A percentile compares a stretch with the other conserved stretches of the same genome.
Conservation (phyloP, 2,329 filamentous ascomycete species). For the Camillea tinctor region DNA sequence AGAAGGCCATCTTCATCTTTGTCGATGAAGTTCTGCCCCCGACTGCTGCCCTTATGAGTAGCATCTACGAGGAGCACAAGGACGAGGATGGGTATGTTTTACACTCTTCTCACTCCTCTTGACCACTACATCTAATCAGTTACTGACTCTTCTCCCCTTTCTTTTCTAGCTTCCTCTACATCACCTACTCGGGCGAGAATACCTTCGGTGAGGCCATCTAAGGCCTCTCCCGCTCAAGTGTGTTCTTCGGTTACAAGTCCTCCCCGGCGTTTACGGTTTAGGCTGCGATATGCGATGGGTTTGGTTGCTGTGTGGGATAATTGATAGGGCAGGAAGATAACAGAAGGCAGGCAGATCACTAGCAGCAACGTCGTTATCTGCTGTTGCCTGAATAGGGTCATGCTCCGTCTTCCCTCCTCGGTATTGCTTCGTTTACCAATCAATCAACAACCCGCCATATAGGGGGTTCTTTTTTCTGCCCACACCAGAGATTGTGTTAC, state of each 20-base stretch:
- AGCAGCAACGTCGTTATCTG: neutral
- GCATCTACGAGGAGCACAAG: conserved; percentile 99
- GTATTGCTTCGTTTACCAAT: no score
- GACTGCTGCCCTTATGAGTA: conserved; percentile 97
- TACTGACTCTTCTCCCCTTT: conserved; percentile 13
- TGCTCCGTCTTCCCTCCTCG: neutral
- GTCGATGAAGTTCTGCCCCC: conserved; percentile 97
- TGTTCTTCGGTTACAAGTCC: conserved; percentile 14
- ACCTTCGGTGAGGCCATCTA: conserved; percentile 71
- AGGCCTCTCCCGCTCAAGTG: conserved; percentile 12
- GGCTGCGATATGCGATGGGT: conserved; percentile 24
- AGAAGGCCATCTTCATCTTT: conserved; percentile 99
- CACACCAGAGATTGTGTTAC: no score
- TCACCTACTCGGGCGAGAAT: conserved; percentile 99
- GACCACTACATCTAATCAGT: conserved; percentile 2
- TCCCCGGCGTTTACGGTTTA: conserved; percentile 22
- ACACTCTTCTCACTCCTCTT: conserved; percentile 3
- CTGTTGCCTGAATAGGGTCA: neutral
- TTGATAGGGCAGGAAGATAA: conserved; percentile 14
- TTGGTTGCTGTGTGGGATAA: conserved; percentile 13
- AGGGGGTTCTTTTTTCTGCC: no score
- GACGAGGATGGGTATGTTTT: conserved; percentile 64
- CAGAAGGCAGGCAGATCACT: neutral
- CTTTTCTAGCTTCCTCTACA: conserved; percentile 82
- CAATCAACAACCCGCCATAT: no score